phyloP scores from a whole-genome alignment of 176 grass and related monocot genomes.

The Zizania latifolia region DNA sequence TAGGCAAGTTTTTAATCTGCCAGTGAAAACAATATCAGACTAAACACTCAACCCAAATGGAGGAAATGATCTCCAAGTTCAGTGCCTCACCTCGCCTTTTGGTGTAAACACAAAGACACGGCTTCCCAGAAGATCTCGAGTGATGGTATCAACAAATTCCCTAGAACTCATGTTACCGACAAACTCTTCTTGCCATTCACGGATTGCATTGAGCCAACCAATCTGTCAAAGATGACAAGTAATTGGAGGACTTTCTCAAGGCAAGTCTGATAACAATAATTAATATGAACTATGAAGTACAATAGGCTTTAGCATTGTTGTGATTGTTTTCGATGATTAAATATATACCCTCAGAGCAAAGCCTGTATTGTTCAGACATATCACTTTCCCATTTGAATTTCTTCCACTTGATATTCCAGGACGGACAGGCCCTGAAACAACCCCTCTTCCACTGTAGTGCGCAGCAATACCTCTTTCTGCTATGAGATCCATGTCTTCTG shows the following conservation, averaged over 20 bases:
- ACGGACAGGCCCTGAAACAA: slow-evolving; percentile 52
- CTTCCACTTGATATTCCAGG: slow-evolving; percentile 61
- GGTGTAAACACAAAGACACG: slow-evolving; percentile 97
- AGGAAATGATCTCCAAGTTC: slow-evolving; percentile 13
- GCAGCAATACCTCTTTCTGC: slow-evolving; percentile 99
- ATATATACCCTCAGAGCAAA: slow-evolving; percentile 81
- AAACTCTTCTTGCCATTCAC: slow-evolving; percentile 99
- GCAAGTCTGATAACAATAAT: neutral
- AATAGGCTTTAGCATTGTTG: slow-evolving; percentile 9
- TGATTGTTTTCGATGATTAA: slow-evolving; percentile 15
- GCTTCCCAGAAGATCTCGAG: slow-evolving; percentile 85
- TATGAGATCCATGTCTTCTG: slow-evolving; percentile 98
- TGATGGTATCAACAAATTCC: slow-evolving; percentile 95
- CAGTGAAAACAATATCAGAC: slow-evolving; percentile 1
- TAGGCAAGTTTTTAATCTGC: slow-evolving; percentile 94
- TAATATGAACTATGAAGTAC: slow-evolving; percentile 2
- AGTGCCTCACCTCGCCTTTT: slow-evolving; percentile 89
- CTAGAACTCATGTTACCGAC: slow-evolving; percentile 98
- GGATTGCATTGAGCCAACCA: slow-evolving; percentile 97
- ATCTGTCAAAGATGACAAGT: slow-evolving; percentile 50
- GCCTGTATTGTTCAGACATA: slow-evolving; percentile 71
- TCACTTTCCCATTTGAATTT: slow-evolving; percentile 69
- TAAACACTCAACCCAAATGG: neutral
- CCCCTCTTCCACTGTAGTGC: slow-evolving; percentile 81
- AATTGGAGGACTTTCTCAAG: neutral